Evolutionary conservation across 164 flowering plant genomes (phyloP).

Genomic region (Chloranthus sessilifolius): DNA sequence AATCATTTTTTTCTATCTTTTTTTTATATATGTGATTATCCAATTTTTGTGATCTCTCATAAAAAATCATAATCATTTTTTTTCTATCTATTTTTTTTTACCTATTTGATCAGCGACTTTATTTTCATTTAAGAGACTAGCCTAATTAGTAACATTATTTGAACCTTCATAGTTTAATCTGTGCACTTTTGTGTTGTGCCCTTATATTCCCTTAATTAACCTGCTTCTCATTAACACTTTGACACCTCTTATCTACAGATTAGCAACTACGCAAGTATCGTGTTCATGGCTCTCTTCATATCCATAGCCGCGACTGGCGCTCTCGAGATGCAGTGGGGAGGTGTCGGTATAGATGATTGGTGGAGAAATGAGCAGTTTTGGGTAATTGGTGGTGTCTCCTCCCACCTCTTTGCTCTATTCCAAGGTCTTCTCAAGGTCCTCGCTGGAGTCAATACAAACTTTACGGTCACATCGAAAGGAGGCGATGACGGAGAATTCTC

Average conservation of each 20-base stretch:
- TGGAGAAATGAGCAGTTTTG: constrained; percentile 93
- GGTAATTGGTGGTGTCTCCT: constrained; percentile 78
- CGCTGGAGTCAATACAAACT: constrained; percentile 70
- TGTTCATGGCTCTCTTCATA: constrained; percentile 66
- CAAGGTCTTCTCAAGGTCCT: constrained; percentile 81
- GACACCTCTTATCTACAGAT: constrained; percentile 64
- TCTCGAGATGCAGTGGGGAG: constrained; percentile 82
- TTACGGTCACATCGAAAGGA: constrained; percentile 78
- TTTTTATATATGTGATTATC: no score
- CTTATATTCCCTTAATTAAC: no score
- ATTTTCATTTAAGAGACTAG: no score
- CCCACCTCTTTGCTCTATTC: constrained; percentile 70
- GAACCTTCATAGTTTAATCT: no score
- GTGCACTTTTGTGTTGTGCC: no score
- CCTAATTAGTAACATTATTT: no score
- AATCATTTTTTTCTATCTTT: no score
- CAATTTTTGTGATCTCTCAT: no score
- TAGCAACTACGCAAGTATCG: constrained; percentile 72
- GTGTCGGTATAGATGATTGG: constrained; percentile 66
- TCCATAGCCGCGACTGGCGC: constrained; percentile 63
- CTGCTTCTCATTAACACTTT: no score
- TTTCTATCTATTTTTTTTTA: no score
- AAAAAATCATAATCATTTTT: no score
- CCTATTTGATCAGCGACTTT: no score
- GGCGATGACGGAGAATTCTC: constrained; percentile 71